phyloP scores from a whole-genome alignment of 768 basidiomycete species.

The Kwoniella pini region DNA sequence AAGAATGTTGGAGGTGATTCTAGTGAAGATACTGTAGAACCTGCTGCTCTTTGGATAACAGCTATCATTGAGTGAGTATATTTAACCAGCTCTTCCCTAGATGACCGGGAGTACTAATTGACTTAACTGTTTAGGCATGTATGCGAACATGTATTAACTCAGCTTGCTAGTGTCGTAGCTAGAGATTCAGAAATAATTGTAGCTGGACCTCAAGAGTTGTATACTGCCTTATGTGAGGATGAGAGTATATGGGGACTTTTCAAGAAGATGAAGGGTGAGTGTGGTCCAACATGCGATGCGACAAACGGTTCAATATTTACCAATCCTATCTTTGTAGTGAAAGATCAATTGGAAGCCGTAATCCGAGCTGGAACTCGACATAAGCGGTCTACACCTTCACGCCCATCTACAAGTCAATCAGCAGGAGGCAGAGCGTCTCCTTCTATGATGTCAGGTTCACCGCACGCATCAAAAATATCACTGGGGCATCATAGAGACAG shows the following conservation, averaged over 20 bases:
- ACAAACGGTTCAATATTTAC: too few species aligned
- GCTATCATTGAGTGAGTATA: slow-evolving; percentile 84
- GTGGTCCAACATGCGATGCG: too few species aligned
- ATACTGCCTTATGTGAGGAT: slow-evolving; percentile 86
- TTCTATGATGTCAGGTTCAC: slow-evolving; percentile 12
- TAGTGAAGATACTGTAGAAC: slow-evolving; percentile 65
- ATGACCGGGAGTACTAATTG: not conserved
- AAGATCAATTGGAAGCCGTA: slow-evolving; percentile 30
- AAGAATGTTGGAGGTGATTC: slow-evolving; percentile 65
- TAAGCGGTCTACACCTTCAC: slow-evolving; percentile 24
- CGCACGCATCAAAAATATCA: slow-evolving; percentile 21
- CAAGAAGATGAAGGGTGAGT: slow-evolving; percentile 78
- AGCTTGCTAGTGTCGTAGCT: slow-evolving; percentile 78
- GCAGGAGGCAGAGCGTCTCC: slow-evolving; percentile 18
- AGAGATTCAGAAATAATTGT: slow-evolving; percentile 77
- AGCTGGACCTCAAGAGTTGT: slow-evolving; percentile 78
- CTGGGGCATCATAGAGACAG: slow-evolving; percentile 9
- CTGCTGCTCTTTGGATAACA: slow-evolving; percentile 84
- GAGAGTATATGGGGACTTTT: slow-evolving; percentile 80
- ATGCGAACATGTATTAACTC: slow-evolving; percentile 75
- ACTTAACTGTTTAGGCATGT: slow-evolving; percentile 34
- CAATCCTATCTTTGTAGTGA: slow-evolving; percentile 31
- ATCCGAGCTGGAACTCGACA: slow-evolving; percentile 20
- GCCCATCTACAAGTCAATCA: slow-evolving; percentile 2
- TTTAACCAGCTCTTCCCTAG: not conserved